These are phyloP conservation scores for Suillus spraguei DNA, from an alignment of 768 basidiomycete genomes.

Conservation along the genomic window DNA sequence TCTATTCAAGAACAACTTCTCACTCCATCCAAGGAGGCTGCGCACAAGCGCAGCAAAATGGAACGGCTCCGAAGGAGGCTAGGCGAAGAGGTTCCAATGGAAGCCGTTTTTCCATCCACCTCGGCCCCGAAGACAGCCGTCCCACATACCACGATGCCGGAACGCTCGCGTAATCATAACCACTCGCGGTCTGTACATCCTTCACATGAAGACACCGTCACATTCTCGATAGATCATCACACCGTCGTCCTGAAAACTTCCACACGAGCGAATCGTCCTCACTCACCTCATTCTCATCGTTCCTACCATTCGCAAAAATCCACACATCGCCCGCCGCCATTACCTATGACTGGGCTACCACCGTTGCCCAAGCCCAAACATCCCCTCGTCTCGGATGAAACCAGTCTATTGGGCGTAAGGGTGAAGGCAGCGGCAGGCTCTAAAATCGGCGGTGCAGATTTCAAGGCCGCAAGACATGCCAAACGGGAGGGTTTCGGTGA, in stretches of 20 bases:
- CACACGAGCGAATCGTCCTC: constrained; percentile 21
- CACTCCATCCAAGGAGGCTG: constrained; percentile 38
- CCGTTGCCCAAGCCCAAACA: constrained; percentile 28
- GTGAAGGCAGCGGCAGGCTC: constrained; percentile 26
- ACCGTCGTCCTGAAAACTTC: constrained; percentile 21
- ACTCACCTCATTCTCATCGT: constrained; percentile 10
- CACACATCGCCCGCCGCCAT: constrained; percentile 29
- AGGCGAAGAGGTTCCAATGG: constrained; percentile 62
- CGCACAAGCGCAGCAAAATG: constrained; percentile 58
- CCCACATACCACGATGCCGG: constrained; percentile 7
- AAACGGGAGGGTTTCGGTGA: constrained; percentile 30
- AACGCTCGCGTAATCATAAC: constrained; percentile 11
- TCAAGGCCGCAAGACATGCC: constrained; percentile 31
- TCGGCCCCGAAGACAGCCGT: constrained; percentile 15
- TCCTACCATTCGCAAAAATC: constrained; percentile 21
- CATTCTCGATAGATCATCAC: constrained; percentile 32
- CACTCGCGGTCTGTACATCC: constrained; percentile 13
- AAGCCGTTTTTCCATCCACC: constrained; percentile 55
- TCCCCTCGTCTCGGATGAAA: constrained; percentile 14
- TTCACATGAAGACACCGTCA: constrained; percentile 22
- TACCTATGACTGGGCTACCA: constrained; percentile 20
- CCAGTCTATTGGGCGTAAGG: constrained; percentile 26
- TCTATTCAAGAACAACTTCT: constrained; percentile 22
- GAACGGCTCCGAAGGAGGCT: constrained; percentile 62
- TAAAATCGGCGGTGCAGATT: constrained; percentile 29